Evolutionary conservation across 306 rosid species (phyloP).

Genomic region (Ormosia semicastrata): DNA sequence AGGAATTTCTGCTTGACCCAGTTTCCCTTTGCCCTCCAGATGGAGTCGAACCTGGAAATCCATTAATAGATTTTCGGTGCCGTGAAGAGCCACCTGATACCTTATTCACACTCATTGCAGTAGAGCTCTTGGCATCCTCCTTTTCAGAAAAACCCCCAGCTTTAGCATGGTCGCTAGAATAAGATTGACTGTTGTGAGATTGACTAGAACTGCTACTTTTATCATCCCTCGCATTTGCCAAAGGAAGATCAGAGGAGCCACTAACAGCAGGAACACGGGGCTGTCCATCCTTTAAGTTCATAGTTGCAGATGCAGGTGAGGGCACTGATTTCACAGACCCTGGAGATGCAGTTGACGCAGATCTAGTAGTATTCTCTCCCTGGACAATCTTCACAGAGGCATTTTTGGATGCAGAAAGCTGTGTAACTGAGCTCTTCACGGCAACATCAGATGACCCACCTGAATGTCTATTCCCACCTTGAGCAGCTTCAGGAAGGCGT

Average conservation of each 20-base stretch:
- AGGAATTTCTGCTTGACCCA: slow-evolving; percentile 50
- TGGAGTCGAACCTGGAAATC: slow-evolving; percentile 44
- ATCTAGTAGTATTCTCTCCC: slow-evolving; percentile 54
- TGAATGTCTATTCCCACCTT: slow-evolving; percentile 53
- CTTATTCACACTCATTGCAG: slow-evolving; percentile 64
- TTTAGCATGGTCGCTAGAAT: slow-evolving; percentile 70
- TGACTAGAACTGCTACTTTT: slow-evolving; percentile 87
- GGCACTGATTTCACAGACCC: slow-evolving; percentile 42
- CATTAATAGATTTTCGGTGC: slow-evolving; percentile 61
- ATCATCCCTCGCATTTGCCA: slow-evolving; percentile 73
- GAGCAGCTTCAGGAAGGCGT: slow-evolving; percentile 59
- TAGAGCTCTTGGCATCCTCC: slow-evolving; percentile 78
- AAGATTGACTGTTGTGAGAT: slow-evolving; percentile 79
- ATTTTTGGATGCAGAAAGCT: slow-evolving; percentile 52
- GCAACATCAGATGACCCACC: slow-evolving; percentile 65
- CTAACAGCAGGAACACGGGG: slow-evolving; percentile 32
- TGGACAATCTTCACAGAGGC: slow-evolving; percentile 50
- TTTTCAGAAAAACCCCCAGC: slow-evolving; percentile 53
- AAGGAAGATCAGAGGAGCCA: slow-evolving; percentile 57
- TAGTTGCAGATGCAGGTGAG: slow-evolving; percentile 37
- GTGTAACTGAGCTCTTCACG: slow-evolving; percentile 57
- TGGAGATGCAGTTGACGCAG: slow-evolving; percentile 48
- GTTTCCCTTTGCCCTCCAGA: slow-evolving; percentile 55
- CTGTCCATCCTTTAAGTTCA: slow-evolving; percentile 44
- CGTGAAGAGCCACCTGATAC: slow-evolving; percentile 64